Conservation (phyloP, 2,329 filamentous ascomycete genomes). For the Cytospora schulzeri region DNA sequence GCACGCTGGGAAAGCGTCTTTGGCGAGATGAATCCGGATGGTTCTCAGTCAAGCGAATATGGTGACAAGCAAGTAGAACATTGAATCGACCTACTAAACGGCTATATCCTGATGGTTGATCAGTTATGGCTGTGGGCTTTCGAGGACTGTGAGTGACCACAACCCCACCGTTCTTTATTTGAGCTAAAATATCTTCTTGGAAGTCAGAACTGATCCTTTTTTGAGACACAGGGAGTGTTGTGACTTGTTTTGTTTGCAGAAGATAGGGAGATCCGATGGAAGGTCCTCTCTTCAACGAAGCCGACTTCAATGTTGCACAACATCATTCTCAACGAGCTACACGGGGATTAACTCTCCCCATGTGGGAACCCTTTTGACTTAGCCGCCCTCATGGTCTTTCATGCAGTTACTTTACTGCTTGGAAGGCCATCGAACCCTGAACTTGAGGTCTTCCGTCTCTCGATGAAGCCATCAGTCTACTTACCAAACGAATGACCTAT, state of each 20-base stretch:
- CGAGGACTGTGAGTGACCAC: slow-evolving; percentile 44
- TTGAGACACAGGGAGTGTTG: slow-evolving; percentile 43
- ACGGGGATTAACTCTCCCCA: slow-evolving; percentile 58
- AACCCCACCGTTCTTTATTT: no score
- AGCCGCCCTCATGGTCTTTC: slow-evolving; percentile 57
- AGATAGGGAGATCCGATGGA: slow-evolving; percentile 52
- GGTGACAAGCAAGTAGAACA: slow-evolving; percentile 33
- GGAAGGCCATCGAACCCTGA: slow-evolving; percentile 60
- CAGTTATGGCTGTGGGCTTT: slow-evolving; percentile 61
- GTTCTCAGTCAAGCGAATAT: background rate
- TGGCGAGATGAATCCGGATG: background rate
- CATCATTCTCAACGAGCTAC: slow-evolving; percentile 63
- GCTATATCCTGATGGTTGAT: slow-evolving; percentile 63
- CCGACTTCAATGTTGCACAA: slow-evolving; percentile 60
- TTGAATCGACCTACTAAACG: slow-evolving; percentile 39
- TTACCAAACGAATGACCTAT: slow-evolving; percentile 62
- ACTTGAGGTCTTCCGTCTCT: slow-evolving; percentile 59
- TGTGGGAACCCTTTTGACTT: slow-evolving; percentile 61
- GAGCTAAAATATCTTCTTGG: slow-evolving; percentile 3
- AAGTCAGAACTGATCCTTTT: rapidly evolving
- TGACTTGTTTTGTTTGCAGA: slow-evolving; percentile 54
- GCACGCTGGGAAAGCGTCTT: no score
- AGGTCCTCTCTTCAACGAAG: slow-evolving; percentile 54
- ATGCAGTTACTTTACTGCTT: slow-evolving; percentile 59
- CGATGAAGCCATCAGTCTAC: background rate